These are phyloP conservation scores for Elasticomyces elasticus DNA, from an alignment of 495 filamentous ascomycete species.

Conservation along the genomic window DNA sequence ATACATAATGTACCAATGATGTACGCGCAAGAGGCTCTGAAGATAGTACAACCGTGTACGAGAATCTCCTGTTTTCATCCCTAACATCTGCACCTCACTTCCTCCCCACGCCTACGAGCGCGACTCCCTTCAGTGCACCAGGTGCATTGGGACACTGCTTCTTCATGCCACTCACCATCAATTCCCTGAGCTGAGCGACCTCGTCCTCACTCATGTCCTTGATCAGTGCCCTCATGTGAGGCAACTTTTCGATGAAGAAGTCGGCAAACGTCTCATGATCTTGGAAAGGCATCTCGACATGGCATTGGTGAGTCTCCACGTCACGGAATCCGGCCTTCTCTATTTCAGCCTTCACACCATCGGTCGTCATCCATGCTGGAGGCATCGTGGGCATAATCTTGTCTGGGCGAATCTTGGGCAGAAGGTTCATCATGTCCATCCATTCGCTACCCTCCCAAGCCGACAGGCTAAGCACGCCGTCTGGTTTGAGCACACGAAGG, in stretches of 20 bases:
- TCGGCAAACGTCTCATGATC: conserved; percentile 1
- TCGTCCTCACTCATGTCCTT: conserved; percentile 11
- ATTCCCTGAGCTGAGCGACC: neutral
- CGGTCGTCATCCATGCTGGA: conserved; percentile 2
- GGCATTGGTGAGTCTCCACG: conserved; percentile 6
- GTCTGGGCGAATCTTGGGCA: conserved; percentile 8
- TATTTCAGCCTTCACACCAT: conserved; percentile 9
- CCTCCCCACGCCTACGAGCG: conserved; percentile 13
- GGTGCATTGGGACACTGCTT: conserved; percentile 13
- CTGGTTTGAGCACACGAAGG: conserved; percentile 7
- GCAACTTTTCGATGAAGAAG: conserved; percentile 13
- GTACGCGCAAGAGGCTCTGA: no score
- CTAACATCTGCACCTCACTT: no score
- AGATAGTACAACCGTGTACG: no score
- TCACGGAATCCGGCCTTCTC: conserved; percentile 20
- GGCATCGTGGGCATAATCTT: conserved; percentile 10
- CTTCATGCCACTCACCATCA: conserved; percentile 9
- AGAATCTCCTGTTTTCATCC: no score
- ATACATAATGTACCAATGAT: no score
- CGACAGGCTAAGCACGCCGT: conserved; percentile 3
- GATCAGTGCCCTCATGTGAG: conserved; percentile 9
- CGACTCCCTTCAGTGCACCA: conserved; percentile 5
- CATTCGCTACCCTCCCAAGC: conserved; percentile 19
- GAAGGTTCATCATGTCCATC: conserved; percentile 13
- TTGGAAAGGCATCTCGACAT: conserved; percentile 7